These are phyloP conservation scores for Panicum virgatum DNA, from an alignment of 202 grass and related monocot species.

Conservation along the genomic window DNA sequence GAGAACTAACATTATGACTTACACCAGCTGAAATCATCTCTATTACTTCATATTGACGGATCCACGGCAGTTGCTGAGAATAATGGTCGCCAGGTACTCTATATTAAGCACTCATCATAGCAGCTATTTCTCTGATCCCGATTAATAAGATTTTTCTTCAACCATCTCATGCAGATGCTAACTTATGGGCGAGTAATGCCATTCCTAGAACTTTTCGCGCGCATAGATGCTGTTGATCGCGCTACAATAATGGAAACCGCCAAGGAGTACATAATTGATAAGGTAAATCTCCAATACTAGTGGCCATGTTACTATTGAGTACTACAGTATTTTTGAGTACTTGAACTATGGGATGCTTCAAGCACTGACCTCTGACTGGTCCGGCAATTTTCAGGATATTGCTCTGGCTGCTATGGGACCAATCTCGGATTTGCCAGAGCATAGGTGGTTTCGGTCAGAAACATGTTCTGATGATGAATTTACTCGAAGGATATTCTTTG, in stretches of 20 bases:
- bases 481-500: conserved; percentile 20
- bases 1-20: conserved; percentile 31
- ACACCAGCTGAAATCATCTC: conserved; percentile 83
- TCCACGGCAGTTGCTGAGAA: conserved; percentile 89
- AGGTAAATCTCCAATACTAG: conserved; percentile 45
- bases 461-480: conserved; percentile 42
- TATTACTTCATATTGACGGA: conserved; percentile 89
- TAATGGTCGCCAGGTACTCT: conserved; percentile 90
- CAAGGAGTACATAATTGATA: conserved; percentile 75
- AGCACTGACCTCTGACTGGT: conserved; percentile 22
- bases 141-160: conserved; percentile 26
- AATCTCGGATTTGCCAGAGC: conserved; percentile 67
- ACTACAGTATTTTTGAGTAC: background rate
- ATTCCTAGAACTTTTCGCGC: conserved; percentile 84
- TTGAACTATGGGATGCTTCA: conserved; percentile 3
- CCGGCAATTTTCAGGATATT: conserved; percentile 62
- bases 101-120: conserved; percentile 13
- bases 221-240: conserved; percentile 91
- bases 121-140: background rate
- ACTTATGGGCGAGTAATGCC: conserved; percentile 87
- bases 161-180: conserved; percentile 73
- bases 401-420: conserved; percentile 77
- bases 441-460: conserved; percentile 78
- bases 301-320: conserved; percentile 1
- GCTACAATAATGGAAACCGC: conserved; percentile 81